Evolutionary conservation across 495 filamentous ascomycete species (phyloP), one percentile per base, ranked within the genome.

Genomic region (Neurospora africana): DNA sequence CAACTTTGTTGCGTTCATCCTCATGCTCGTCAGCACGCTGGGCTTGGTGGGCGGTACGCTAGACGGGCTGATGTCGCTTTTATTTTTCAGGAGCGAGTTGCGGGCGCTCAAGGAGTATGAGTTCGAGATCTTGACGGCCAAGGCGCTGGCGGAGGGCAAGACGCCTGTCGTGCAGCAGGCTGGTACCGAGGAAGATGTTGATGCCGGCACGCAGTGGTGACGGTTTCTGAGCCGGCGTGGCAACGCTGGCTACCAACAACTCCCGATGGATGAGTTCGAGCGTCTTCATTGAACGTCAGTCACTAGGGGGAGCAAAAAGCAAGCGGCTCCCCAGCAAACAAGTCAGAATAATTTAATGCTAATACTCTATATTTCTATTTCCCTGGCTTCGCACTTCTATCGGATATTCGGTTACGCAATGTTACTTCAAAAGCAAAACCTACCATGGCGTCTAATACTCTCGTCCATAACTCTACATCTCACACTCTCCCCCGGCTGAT

Each of bases 51-150:
- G 89, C 9, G 96, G 95, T 1, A 86, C 91, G 7, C 73, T 97
- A 21, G 91, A 97, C 81, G 94, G 95, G 0, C 78, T 98, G 38
- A 91, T 98, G 78, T 92, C 93, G 4, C 87, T 93, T 2, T 76
- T 98, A 38, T 98, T 98, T 76, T 89, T 97, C 74, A 89, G 89
- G 15, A 88, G 87, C 75, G 95, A 99, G 82, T 74, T 97, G 72
- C 84, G 93, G 72, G 89, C 92, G 17, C 82, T 99, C n/a, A 91
- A 89, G 75, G 95, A 98, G 82, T 98, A 98, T 82, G 89, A 95
- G 76, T 97, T 93, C 91, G 96, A 99, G 83, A 90, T 99, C 17
- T 81, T 82, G 69, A 95, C 91, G 81, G 90, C 90, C 40, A 88
- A 81, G 67, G 78, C 79, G 76, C 76, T 27, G 78, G 74, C 21